phyloP scores from a whole-genome alignment of 2,329 filamentous ascomycete species.

The Trichophyton equinum region DNA sequence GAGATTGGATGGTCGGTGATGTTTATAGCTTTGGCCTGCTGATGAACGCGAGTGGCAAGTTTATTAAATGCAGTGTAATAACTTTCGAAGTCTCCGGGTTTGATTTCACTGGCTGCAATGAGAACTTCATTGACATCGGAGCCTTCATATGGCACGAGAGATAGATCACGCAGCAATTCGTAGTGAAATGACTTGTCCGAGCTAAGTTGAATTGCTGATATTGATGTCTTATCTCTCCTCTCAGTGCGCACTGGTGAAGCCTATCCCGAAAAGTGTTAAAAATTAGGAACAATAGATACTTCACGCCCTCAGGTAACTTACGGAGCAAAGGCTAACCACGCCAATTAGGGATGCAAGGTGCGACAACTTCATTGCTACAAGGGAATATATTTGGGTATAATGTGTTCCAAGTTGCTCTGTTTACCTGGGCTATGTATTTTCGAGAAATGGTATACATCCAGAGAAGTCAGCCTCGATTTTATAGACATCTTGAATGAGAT shows the following conservation, averaged over 20 bases:
- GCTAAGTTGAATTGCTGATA: slow-evolving; percentile 7
- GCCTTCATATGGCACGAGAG: slow-evolving; percentile 6
- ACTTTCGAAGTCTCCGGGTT: slow-evolving; percentile 8
- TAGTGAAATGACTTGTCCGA: slow-evolving; percentile 12
- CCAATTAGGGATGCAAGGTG: not conserved
- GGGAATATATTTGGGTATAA: not conserved
- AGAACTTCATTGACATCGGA: slow-evolving; percentile 11
- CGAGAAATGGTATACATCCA: not conserved
- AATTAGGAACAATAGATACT: not conserved
- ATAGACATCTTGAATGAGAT: not conserved
- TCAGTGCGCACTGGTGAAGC: not conserved
- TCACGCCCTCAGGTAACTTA: not conserved
- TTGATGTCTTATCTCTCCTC: not conserved
- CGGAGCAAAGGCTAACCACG: not conserved
- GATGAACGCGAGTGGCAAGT: slow-evolving; percentile 11
- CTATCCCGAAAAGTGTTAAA: not conserved
- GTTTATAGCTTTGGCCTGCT: slow-evolving; percentile 9
- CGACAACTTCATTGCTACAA: not conserved
- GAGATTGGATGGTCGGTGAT: slow-evolving; percentile 9
- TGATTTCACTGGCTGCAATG: slow-evolving; percentile 10
- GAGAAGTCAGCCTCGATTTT: not conserved
- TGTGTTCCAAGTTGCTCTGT: not conserved
- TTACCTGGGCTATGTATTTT: not conserved
- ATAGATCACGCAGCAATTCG: slow-evolving; percentile 9
- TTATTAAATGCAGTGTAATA: slow-evolving; percentile 10